These are phyloP conservation scores for Fusarium sp. DNA, from an alignment of 2,329 filamentous ascomycete species.

Conservation along the genomic window DNA sequence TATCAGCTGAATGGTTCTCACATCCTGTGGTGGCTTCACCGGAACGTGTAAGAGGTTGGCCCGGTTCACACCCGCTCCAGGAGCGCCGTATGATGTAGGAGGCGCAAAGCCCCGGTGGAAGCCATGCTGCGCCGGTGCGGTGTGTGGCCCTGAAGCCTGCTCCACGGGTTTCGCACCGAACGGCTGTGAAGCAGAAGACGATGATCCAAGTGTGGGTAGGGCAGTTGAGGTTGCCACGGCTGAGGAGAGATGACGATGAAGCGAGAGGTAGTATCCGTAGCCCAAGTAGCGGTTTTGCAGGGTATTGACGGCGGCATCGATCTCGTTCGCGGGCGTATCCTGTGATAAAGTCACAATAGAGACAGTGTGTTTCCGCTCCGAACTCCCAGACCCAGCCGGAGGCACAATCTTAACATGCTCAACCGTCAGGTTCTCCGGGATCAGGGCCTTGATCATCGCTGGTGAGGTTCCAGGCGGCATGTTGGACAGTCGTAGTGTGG, in stretches of 20 bases:
- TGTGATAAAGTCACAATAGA: constrained; percentile 85
- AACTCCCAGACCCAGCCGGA: constrained; percentile 60
- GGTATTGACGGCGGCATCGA: constrained; percentile 81
- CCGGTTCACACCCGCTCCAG: constrained; percentile 56
- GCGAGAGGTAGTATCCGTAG: constrained; percentile 82
- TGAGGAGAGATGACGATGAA: constrained; percentile 87
- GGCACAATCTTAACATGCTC: constrained; percentile 80
- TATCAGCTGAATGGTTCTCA: constrained; percentile 83
- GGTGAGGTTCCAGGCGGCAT: constrained; percentile 71
- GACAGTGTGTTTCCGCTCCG: constrained; percentile 77
- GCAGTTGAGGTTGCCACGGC: constrained; percentile 64
- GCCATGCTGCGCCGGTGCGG: constrained; percentile 58
- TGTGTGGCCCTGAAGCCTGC: constrained; percentile 50
- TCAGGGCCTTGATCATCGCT: constrained; percentile 68
- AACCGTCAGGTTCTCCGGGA: constrained; percentile 71
- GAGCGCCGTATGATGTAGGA: constrained; percentile 73
- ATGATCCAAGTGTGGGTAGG: constrained; percentile 46
- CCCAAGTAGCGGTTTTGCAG: constrained; percentile 89
- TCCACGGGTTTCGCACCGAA: constrained; percentile 81
- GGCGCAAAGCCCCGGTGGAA: constrained; percentile 77
- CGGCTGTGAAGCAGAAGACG: constrained; percentile 68
- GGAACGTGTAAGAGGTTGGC: constrained; percentile 72
- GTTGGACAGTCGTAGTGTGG: constrained; percentile 71
- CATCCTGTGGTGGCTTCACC: constrained; percentile 80
- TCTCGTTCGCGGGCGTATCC: constrained; percentile 84